Conservation (phyloP, 2,329 filamentous ascomycete genomes). For the Colletotrichum brevisporum region DNA sequence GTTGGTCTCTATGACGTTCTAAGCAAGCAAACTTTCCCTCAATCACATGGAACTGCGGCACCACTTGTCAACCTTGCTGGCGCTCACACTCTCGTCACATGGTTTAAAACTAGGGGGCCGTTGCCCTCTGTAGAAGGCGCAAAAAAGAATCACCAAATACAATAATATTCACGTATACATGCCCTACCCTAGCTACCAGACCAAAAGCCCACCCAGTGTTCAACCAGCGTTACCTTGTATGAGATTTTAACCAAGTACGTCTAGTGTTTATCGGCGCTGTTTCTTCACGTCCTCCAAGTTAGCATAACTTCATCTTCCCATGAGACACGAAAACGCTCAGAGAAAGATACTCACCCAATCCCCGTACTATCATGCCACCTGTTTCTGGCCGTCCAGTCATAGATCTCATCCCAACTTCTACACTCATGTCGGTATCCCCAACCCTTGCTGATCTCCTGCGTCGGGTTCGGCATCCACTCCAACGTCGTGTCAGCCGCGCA, state of each 20-base stretch:
- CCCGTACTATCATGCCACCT: not conserved
- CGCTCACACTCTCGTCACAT: too few relatives aligned
- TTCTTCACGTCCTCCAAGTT: not conserved
- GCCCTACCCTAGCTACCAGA: not conserved
- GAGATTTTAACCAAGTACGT: not conserved
- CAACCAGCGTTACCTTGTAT: not conserved
- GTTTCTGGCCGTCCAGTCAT: not conserved
- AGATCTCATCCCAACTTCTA: slow-evolving; percentile 44
- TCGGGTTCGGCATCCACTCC: slow-evolving; percentile 51
- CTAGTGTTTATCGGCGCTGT: not conserved
- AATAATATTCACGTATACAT: too few relatives aligned
- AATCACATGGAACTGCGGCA: too few relatives aligned
- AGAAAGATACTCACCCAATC: not conserved
- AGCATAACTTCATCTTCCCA: not conserved
- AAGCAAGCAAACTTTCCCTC: too few relatives aligned
- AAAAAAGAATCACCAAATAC: too few relatives aligned
- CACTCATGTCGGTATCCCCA: slow-evolving; percentile 43
- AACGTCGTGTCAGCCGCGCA: slow-evolving; percentile 61
- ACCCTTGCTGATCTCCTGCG: slow-evolving; percentile 7
- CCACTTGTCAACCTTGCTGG: too few relatives aligned
- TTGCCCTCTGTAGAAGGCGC: too few relatives aligned
- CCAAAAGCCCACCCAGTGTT: not conserved
- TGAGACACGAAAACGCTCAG: not conserved
- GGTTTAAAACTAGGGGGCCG: too few relatives aligned
- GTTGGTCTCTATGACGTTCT: too few relatives aligned